These are phyloP conservation scores for Tylopilus sp. DNA, from an alignment of 768 basidiomycete genomes.

Conservation along the genomic window DNA sequence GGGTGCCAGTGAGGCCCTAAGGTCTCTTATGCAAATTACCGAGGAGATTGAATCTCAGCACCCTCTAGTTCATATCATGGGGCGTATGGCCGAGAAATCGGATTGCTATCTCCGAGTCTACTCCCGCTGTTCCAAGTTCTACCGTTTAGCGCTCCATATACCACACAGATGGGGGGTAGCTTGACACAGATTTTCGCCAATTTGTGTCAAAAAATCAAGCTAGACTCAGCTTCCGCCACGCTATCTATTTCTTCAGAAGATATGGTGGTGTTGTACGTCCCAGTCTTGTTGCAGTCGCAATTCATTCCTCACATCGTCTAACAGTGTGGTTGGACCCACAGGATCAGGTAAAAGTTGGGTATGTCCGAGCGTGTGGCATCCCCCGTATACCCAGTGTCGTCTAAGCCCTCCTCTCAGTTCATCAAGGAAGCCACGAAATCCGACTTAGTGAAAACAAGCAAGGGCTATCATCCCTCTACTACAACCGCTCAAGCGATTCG, in stretches of 20 bases:
- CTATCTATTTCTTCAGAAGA: conserved; percentile 11
- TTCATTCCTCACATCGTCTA: neutral
- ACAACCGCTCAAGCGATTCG: conserved; percentile 10
- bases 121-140: too few relatives aligned
- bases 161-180: neutral
- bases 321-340: conserved; percentile 18
- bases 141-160: neutral
- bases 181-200: neutral
- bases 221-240: conserved; percentile 1
- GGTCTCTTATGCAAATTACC: too few relatives aligned
- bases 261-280: conserved; percentile 20
- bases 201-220: conserved; percentile 14
- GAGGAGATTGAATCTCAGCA: too few relatives aligned
- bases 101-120: too few relatives aligned
- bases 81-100: too few relatives aligned
- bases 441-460: neutral
- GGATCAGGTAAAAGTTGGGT: conserved; percentile 23
- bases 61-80: too few relatives aligned
- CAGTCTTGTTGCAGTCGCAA: neutral
- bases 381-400: neutral
- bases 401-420: conserved; percentile 10
- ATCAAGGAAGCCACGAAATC: conserved; percentile 9
- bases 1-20: too few relatives aligned
- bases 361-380: neutral
- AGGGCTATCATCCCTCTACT: conserved; percentile 2